Percentiles rank a stretch among this genome's conserved stretches.
These are phyloP conservation scores for Debaryomyces psychrophilus DNA, from an alignment of 1,139 yeast species.

Conservation along the genomic window DNA sequence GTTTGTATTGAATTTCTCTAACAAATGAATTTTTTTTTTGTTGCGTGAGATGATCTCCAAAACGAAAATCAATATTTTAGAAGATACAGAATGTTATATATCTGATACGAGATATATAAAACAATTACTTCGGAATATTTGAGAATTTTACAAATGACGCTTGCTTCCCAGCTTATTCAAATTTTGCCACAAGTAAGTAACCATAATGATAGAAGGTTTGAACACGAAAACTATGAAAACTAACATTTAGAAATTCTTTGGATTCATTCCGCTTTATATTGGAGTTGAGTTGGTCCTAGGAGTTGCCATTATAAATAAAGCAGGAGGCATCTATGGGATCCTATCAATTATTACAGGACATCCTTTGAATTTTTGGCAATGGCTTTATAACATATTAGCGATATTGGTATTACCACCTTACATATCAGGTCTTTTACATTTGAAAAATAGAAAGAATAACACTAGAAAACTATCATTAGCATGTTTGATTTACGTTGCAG, in stretches of 20 bases:
- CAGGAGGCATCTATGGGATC: slow-evolving; percentile 86
- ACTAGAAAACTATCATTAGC: slow-evolving; percentile 58
- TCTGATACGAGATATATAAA: neutral
- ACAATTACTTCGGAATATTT: neutral
- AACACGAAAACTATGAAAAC: slow-evolving; percentile 8
- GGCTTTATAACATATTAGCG: slow-evolving; percentile 76
- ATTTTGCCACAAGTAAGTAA: slow-evolving; percentile 33
- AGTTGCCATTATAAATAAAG: slow-evolving; percentile 80
- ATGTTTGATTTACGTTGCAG: slow-evolving; percentile 63
- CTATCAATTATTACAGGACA: slow-evolving; percentile 88
- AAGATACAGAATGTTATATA: neutral
- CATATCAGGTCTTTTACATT: slow-evolving; percentile 57
- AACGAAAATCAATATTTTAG: neutral
- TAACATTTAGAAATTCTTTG: slow-evolving; percentile 51
- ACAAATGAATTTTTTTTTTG: slow-evolving; percentile 1
- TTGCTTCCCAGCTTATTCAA: slow-evolving; percentile 19
- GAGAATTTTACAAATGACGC: slow-evolving; percentile 15
- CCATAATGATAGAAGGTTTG: neutral
- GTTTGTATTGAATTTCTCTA: neutral
- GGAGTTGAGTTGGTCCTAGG: slow-evolving; percentile 89
- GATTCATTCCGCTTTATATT: slow-evolving; percentile 72
- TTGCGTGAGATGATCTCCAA: slow-evolving; percentile 10
- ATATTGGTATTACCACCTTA: slow-evolving; percentile 67
- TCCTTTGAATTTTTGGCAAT: slow-evolving; percentile 79
- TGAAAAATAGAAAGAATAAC: slow-evolving; percentile 34